Evolutionary conservation across 2,329 filamentous ascomycete genomes (phyloP).

Genomic region (Nigrospora oryzae): DNA sequence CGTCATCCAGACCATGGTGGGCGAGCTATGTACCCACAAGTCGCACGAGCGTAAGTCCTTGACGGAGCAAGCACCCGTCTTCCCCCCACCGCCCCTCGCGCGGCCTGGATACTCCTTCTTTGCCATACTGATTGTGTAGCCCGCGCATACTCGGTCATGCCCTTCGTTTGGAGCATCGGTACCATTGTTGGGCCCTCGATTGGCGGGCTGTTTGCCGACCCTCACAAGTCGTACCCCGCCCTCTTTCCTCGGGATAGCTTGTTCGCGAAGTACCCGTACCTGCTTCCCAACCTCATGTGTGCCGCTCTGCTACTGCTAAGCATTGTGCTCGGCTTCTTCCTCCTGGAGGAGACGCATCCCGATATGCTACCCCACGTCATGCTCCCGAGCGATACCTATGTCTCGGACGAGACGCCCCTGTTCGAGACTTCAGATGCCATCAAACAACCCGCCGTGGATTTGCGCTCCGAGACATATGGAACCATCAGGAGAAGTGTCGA

Average conservation of each 20-base stretch:
- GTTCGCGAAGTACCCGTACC: conserved; percentile 75
- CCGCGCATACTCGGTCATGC: conserved; percentile 84
- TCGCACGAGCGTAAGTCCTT: conserved; percentile 81
- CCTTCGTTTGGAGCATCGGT: conserved; percentile 86
- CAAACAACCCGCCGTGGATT: conserved; percentile 63
- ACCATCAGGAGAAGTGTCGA: conserved; percentile 51
- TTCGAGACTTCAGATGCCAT: conserved; percentile 67
- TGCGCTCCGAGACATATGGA: conserved; percentile 72
- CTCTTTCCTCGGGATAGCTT: conserved; percentile 59
- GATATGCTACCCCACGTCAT: conserved; percentile 56
- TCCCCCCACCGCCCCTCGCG: neutral
- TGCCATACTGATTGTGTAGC: conserved; percentile 34
- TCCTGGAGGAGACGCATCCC: conserved; percentile 84
- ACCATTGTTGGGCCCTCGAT: conserved; percentile 85
- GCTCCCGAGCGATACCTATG: conserved; percentile 38
- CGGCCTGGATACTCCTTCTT: neutral
- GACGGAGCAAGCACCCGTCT: neutral
- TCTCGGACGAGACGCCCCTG: conserved; percentile 63
- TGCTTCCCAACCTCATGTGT: conserved; percentile 84
- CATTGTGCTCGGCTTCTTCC: conserved; percentile 70
- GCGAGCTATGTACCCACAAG: conserved; percentile 73
- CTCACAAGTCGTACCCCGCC: conserved; percentile 63
- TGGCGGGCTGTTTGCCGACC: conserved; percentile 78
- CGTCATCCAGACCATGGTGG: conserved; percentile 88
- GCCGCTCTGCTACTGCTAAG: conserved; percentile 67